These are phyloP conservation scores for Penicillium oxalicum DNA, from an alignment of 2,329 filamentous ascomycete genomes.

Conservation along the genomic window DNA sequence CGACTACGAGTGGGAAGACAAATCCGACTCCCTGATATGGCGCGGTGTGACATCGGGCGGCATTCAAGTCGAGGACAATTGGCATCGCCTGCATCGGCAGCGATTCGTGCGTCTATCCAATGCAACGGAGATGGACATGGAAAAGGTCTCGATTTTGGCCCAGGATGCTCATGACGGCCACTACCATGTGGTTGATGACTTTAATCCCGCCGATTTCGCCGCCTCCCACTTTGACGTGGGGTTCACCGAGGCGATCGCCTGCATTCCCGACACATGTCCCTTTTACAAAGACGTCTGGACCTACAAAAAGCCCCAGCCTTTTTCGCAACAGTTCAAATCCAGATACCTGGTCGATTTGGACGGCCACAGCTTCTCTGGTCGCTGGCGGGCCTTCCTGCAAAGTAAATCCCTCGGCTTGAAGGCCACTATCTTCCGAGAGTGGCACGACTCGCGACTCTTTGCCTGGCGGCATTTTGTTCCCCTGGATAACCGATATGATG, in stretches of 20 bases:
- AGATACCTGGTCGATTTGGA: slow-evolving; percentile 38
- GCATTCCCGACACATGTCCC: slow-evolving; percentile 31
- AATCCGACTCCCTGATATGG: slow-evolving; percentile 55
- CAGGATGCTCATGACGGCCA: slow-evolving; percentile 13
- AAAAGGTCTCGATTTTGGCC: slow-evolving; percentile 24
- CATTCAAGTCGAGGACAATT: slow-evolving; percentile 42
- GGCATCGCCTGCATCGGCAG: slow-evolving; percentile 36
- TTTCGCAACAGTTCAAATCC: slow-evolving; percentile 31
- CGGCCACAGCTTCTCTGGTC: slow-evolving; percentile 38
- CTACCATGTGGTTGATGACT: slow-evolving; percentile 7
- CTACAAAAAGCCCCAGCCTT: slow-evolving; percentile 22
- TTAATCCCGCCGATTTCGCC: slow-evolving; percentile 23
- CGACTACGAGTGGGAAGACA: slow-evolving; percentile 54
- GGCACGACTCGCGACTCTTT: slow-evolving; percentile 49
- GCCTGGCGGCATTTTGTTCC: slow-evolving; percentile 51
- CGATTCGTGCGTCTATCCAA: slow-evolving; percentile 34
- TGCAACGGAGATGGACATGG: slow-evolving; percentile 24
- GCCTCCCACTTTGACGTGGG: slow-evolving; percentile 34
- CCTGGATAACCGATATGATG: slow-evolving; percentile 47
- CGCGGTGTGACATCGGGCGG: slow-evolving; percentile 61
- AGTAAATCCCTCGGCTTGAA: slow-evolving; percentile 47
- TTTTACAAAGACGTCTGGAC: slow-evolving; percentile 28
- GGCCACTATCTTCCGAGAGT: slow-evolving; percentile 50
- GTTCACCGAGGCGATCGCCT: slow-evolving; percentile 30
- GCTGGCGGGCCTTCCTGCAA: slow-evolving; percentile 41